These are phyloP conservation scores for Butyriboletus appendiculatus DNA, from an alignment of 1,284 basidiomycete species.

Conservation along the genomic window DNA sequence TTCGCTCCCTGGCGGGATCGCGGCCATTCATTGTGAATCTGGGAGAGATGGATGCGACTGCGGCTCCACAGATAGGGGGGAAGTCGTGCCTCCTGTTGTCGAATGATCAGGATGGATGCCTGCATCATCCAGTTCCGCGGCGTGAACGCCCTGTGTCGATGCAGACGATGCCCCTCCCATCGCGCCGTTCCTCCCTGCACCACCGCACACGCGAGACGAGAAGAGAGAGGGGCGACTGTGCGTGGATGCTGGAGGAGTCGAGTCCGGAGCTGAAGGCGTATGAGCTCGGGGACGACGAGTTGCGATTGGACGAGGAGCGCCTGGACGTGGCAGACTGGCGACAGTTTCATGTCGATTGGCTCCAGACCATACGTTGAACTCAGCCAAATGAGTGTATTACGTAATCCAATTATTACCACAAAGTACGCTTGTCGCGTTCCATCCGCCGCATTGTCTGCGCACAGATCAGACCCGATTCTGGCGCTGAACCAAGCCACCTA, in stretches of 20 bases:
- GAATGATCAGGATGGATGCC: constrained; percentile 9
- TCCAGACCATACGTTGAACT: constrained; percentile 16
- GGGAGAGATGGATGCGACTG: constrained; percentile 13
- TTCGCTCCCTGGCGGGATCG: constrained; percentile 5
- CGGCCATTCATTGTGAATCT: constrained; percentile 17
- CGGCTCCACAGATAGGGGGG: constrained; percentile 2
- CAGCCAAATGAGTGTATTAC: constrained; percentile 17
- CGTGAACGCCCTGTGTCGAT: constrained; percentile 12
- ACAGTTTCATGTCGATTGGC: constrained; percentile 32
- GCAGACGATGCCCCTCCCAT: constrained; percentile 12
- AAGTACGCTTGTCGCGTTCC: neutral
- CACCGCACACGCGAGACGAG: constrained; percentile 1
- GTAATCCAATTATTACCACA: constrained; percentile 12
- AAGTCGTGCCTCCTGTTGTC: constrained; percentile 23
- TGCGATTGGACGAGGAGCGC: constrained; percentile 5
- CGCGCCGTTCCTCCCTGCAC: constrained; percentile 5
- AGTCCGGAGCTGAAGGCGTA: constrained; percentile 23
- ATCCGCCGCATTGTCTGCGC: constrained; percentile 18
- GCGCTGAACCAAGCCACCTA: neutral
- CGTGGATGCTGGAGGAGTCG: constrained; percentile 33
- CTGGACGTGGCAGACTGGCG: constrained; percentile 23
- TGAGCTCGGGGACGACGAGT: constrained; percentile 4
- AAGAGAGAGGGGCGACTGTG: constrained; percentile 14
- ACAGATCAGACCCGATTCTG: constrained; percentile 13
- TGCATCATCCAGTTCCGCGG: constrained; percentile 7